Percentiles rank a stretch among this genome's conserved stretches.
Conservation (phyloP, 2,329 filamentous ascomycete species). For the Penicillium palitans region DNA sequence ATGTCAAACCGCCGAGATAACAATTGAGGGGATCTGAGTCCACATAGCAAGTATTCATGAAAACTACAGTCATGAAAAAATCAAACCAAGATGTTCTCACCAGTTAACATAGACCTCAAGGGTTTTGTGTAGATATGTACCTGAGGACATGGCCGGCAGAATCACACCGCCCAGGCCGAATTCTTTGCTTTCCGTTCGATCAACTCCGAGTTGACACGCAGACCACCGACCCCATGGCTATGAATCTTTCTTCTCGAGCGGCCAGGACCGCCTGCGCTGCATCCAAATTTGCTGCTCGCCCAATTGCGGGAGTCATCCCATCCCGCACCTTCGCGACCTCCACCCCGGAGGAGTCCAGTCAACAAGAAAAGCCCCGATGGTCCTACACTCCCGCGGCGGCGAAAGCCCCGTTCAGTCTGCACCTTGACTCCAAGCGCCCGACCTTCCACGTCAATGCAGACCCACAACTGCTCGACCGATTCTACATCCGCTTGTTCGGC, state of each 20-base stretch:
- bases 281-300: slow-evolving; percentile 21
- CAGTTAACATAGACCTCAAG: background rate
- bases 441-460: slow-evolving; percentile 71
- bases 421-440: slow-evolving; percentile 35
- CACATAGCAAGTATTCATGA: background rate
- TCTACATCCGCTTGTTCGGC: slow-evolving; percentile 76
- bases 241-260: slow-evolving; percentile 47
- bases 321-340: slow-evolving; percentile 30
- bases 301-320: slow-evolving; percentile 16
- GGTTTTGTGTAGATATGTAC: background rate
- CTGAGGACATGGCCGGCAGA: slow-evolving; percentile 16
- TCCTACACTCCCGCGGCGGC: slow-evolving; percentile 67
- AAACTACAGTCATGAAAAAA: background rate
- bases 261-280: slow-evolving; percentile 38
- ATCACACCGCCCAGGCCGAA: slow-evolving; percentile 27
- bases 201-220: slow-evolving; percentile 20
- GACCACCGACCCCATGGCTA: slow-evolving; percentile 46
- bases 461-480: slow-evolving; percentile 70
- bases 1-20: slow-evolving; percentile 5
- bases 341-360: slow-evolving; percentile 27
- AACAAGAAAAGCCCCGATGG: slow-evolving; percentile 61
- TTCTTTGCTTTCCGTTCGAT: slow-evolving; percentile 23
- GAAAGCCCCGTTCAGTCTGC: slow-evolving; percentile 63
- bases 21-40: background rate
- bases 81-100: background rate